Conservation (phyloP, 2,329 filamentous ascomycete genomes). For the Ceratocystis diversiconidia region DNA sequence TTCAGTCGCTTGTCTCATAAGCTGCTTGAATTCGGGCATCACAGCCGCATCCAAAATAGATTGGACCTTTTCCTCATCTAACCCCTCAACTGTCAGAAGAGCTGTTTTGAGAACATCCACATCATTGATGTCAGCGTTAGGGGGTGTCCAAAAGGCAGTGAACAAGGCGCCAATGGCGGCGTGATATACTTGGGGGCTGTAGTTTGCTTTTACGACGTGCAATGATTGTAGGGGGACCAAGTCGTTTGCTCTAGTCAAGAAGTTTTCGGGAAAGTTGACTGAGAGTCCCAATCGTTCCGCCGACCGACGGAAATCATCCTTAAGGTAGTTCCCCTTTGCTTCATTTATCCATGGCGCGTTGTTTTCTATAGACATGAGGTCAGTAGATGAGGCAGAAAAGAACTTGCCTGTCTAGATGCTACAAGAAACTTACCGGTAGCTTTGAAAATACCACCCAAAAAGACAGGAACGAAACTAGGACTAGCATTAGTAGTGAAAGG, state of each 20-base stretch:
- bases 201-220: slow-evolving; percentile 48
- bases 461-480: slow-evolving; percentile 52
- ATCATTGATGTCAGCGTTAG: slow-evolving; percentile 44
- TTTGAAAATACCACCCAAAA: slow-evolving; percentile 53
- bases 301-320: slow-evolving; percentile 30
- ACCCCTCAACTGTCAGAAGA: slow-evolving; percentile 25
- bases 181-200: slow-evolving; percentile 36
- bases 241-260: slow-evolving; percentile 32
- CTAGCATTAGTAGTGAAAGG: not conserved
- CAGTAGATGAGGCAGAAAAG: not conserved
- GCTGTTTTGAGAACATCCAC: slow-evolving; percentile 34
- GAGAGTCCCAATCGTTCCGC: slow-evolving; percentile 28
- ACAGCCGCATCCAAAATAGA: slow-evolving; percentile 40
- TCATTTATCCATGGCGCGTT: slow-evolving; percentile 59
- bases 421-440: slow-evolving; percentile 32
- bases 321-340: slow-evolving; percentile 48
- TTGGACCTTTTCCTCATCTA: slow-evolving; percentile 32
- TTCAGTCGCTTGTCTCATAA: slow-evolving; percentile 43
- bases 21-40: slow-evolving; percentile 32
- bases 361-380: slow-evolving; percentile 39
- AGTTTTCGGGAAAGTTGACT: slow-evolving; percentile 28
- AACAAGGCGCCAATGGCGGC: slow-evolving; percentile 42
- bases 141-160: slow-evolving; percentile 46
- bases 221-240: slow-evolving; percentile 50
- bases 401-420: not conserved